Conservation (phyloP, 2,329 filamentous ascomycete genomes). For the Neophaeococcomyces aloes region DNA sequence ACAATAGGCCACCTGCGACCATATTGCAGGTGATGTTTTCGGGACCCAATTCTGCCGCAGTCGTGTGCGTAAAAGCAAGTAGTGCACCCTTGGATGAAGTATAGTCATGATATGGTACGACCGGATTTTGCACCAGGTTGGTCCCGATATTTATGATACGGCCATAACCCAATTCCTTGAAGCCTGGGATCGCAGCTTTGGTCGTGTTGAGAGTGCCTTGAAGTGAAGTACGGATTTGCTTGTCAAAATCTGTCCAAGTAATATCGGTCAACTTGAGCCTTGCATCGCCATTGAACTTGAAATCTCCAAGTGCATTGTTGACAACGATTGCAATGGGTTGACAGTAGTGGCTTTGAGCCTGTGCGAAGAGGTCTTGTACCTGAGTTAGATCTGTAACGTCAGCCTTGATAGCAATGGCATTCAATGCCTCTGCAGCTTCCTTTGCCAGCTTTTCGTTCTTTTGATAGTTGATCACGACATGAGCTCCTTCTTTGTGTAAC, state of each 20-base stretch:
- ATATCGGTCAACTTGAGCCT: slow-evolving; percentile 13
- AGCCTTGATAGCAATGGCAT: slow-evolving; percentile 11
- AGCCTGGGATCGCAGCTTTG: slow-evolving; percentile 14
- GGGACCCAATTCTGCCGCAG: slow-evolving; percentile 16
- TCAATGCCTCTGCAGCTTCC: slow-evolving; percentile 10
- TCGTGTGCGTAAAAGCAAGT: slow-evolving; percentile 11
- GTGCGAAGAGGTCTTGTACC: slow-evolving; percentile 12
- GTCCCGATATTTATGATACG: slow-evolving; percentile 19
- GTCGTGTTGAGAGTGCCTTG: slow-evolving; percentile 17
- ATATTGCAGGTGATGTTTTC: slow-evolving; percentile 17
- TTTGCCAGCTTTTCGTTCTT: too few relatives aligned
- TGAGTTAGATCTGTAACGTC: slow-evolving; percentile 13
- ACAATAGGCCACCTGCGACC: slow-evolving; percentile 16
- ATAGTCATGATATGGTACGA: slow-evolving; percentile 20
- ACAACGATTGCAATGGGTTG: slow-evolving; percentile 17
- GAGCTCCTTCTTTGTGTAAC: slow-evolving; percentile 11
- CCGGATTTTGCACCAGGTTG: slow-evolving; percentile 16
- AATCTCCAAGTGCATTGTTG: slow-evolving; percentile 18
- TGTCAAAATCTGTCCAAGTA: slow-evolving; percentile 14
- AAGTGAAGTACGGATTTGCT: slow-evolving; percentile 15
- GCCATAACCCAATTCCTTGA: slow-evolving; percentile 11
- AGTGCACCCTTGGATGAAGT: slow-evolving; percentile 13
- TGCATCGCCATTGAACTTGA: slow-evolving; percentile 18
- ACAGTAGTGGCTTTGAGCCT: slow-evolving; percentile 9
- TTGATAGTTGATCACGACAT: slow-evolving; percentile 16